Base-by-base conservation (phyloP, 495 filamentous ascomycete genomes). In the Aspergillus haitiensis region DNA sequence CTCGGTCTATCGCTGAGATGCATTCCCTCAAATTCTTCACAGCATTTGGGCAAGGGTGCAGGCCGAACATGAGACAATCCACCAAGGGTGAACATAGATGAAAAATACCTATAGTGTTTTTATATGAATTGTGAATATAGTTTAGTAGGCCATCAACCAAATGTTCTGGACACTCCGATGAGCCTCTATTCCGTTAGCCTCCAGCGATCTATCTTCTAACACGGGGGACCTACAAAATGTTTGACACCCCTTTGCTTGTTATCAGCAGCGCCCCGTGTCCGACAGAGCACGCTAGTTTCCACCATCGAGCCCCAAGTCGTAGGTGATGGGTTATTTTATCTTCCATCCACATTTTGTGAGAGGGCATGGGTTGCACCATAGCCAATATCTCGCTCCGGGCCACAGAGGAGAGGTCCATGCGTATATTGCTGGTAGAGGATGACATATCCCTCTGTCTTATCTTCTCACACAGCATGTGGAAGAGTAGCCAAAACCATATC, bases 101-200 rank as follows among this genome's bases (percentile, higher is more conserved):
- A 35, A 52, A 52, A 13, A 52, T 31, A 16, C 16, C 32, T 3
- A 52, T n/a, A n/a, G 49, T 33, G 11, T 33, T 33, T 35, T 7
- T 27, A 16, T 52, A 52, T 36, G 49, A 27, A 52, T 52, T 52
- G 13, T 52, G 49, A 52, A 52, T 33, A 35, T 35, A 52, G n/a
- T 52, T 52, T 31, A 52, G 31, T 13, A 52, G 33, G 13, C 31
- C 11, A 36, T 52, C 49, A 31, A 52, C 49, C 9, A 35, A 52
- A 33, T 21, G 7, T 52, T 52, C 32, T 13, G 32, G 8, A n/a
- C 36, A 4, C 1, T 12, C 10, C 9, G 49, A 13, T n/a, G 21
- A 5, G 11, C 33, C 16, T 16, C 49, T 52, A 13, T 13, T n/a
- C 16, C 49, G 37, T 52, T 12, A 52, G 49, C 36, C 9, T 15